These are phyloP conservation scores for Taphrina communis DNA, from an alignment of 1,139 yeast species.

Conservation along the genomic window DNA sequence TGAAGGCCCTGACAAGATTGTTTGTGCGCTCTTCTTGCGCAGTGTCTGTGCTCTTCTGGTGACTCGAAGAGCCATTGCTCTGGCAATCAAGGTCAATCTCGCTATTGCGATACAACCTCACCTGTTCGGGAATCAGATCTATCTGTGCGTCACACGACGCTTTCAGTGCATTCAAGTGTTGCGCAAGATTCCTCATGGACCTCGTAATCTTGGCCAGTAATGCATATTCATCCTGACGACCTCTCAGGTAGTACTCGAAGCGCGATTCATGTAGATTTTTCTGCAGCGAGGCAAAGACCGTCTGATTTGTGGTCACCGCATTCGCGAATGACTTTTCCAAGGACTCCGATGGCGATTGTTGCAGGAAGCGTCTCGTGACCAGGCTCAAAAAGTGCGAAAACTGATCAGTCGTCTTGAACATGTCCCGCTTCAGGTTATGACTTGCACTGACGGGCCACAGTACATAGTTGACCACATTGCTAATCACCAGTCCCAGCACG, in stretches of 20 bases:
- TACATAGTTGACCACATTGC: constrained; percentile 64
- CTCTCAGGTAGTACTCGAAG: constrained; percentile 63
- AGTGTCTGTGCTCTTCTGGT: constrained; percentile 28
- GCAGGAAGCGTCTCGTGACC: constrained; percentile 62
- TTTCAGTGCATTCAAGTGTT: constrained; percentile 70
- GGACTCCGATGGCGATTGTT: constrained; percentile 42
- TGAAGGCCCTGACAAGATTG: constrained; percentile 55
- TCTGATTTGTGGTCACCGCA: constrained; percentile 51
- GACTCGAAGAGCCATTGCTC: neutral
- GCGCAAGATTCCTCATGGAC: constrained; percentile 61
- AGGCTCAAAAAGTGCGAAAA: constrained; percentile 62
- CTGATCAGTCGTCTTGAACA: constrained; percentile 62
- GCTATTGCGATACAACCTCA: constrained; percentile 13
- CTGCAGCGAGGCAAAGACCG: constrained; percentile 55
- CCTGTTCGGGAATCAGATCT: constrained; percentile 31
- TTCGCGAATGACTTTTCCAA: constrained; percentile 7
- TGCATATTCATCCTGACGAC: constrained; percentile 62
- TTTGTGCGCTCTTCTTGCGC: constrained; percentile 53
- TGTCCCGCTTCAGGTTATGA: constrained; percentile 55
- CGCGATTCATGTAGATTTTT: constrained; percentile 64
- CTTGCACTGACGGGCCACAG: constrained; percentile 72
- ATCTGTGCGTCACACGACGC: constrained; percentile 52
- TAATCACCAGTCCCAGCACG: constrained; percentile 64
- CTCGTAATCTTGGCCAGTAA: constrained; percentile 58
- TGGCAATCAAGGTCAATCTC: neutral